Evolutionary conservation across 83 land plant genomes (phyloP).

Genomic region (Picea abies): DNA sequence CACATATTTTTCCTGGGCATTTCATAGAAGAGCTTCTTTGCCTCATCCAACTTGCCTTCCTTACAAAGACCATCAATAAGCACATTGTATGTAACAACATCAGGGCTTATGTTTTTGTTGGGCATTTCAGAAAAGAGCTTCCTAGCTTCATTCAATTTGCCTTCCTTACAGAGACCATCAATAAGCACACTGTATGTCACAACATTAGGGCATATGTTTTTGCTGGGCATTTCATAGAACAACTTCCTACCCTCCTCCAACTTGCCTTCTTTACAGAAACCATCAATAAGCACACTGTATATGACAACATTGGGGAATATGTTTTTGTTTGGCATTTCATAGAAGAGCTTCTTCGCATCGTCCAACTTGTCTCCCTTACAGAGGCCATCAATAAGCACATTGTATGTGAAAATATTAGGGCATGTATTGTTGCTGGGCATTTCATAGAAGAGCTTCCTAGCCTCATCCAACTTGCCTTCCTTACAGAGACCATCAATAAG

Average conservation of each 20-base stretch:
- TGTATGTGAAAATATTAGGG: slow-evolving; percentile 32
- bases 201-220: no score
- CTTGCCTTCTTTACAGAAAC: slow-evolving; percentile 46
- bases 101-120: slow-evolving; percentile 52
- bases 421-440: no score
- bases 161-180: slow-evolving; percentile 52
- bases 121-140: slow-evolving; percentile 58
- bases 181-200: slow-evolving; percentile 51
- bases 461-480: no score
- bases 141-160: slow-evolving; percentile 46
- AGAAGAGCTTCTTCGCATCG: slow-evolving; percentile 48
- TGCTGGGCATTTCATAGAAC: slow-evolving; percentile 33
- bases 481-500: no score
- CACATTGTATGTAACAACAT: slow-evolving; percentile 51
- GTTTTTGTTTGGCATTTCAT: slow-evolving; percentile 31
- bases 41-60: slow-evolving; percentile 34
- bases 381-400: slow-evolving; percentile 47
- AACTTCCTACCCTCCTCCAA: slow-evolving; percentile 39
- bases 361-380: slow-evolving; percentile 28
- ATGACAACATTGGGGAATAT: slow-evolving; percentile 51
- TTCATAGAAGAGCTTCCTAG: no score
- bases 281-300: slow-evolving; percentile 59
- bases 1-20: slow-evolving; percentile 16
- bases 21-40: slow-evolving; percentile 56
- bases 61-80: slow-evolving; percentile 37